These are phyloP conservation scores for Peterozyma xylosa DNA, from an alignment of 805 yeast species.

Conservation along the genomic window DNA sequence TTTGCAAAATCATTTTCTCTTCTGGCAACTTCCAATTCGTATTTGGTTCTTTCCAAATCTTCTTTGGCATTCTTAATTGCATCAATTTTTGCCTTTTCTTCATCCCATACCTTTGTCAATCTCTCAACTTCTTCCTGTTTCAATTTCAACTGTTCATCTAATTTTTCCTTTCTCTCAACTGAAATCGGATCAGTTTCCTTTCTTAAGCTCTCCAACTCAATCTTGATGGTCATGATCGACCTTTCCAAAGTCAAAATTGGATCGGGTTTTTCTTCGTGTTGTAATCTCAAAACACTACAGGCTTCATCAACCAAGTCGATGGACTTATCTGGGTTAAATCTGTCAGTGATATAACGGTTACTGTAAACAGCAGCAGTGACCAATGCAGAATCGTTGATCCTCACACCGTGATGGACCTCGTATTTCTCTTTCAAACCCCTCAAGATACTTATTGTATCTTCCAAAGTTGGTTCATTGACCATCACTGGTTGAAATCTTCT, in stretches of 20 bases:
- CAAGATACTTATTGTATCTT: constrained; percentile 84
- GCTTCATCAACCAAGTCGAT: constrained; percentile 97
- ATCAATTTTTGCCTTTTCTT: constrained; percentile 71
- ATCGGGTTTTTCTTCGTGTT: constrained; percentile 96
- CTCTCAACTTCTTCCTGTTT: constrained; percentile 62
- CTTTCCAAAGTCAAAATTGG: constrained; percentile 86
- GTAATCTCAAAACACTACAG: constrained; percentile 87
- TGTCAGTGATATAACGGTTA: constrained; percentile 83
- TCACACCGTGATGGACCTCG: constrained; percentile 97
- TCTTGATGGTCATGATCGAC: constrained; percentile 85
- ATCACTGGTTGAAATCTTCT: constrained; percentile 87
- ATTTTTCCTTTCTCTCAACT: constrained; percentile 63
- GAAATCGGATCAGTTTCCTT: constrained; percentile 89
- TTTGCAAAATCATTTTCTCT: constrained; percentile 79
- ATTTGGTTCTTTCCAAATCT: constrained; percentile 76
- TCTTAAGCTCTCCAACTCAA: constrained; percentile 87
- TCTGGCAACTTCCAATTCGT: constrained; percentile 75
- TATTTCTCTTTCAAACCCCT: constrained; percentile 91
- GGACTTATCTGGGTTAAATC: constrained; percentile 93
- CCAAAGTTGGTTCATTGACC: constrained; percentile 82
- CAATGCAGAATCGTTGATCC: constrained; percentile 85
- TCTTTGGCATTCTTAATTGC: constrained; percentile 72
- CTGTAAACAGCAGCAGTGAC: constrained; percentile 91
- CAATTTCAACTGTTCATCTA: constrained; percentile 57
- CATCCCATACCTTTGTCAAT: constrained; percentile 80